Percentiles rank a stretch among this genome's conserved stretches.
Evolutionary conservation across 2,329 filamentous ascomycete species (phyloP).

Genomic region (Sporothrix mexicana): DNA sequence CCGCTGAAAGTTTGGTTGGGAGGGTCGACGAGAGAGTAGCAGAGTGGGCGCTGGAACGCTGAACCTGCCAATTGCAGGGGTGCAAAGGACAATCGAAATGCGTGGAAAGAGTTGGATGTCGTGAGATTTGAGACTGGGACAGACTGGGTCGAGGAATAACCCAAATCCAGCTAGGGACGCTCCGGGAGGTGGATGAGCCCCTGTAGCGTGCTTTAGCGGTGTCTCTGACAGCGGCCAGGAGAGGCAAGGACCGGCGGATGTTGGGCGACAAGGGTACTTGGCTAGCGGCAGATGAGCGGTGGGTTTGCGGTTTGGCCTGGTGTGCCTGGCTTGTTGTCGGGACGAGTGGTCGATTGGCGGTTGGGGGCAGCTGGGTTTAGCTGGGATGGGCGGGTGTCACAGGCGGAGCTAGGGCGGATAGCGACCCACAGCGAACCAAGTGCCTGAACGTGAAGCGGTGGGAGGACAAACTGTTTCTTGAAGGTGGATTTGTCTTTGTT

Average conservation of each 20-base stretch:
- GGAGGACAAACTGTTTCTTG: not conserved
- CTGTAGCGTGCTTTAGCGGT: conserved; percentile 30
- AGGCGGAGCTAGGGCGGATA: not conserved
- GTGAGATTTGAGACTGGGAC: not conserved
- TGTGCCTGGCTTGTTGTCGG: not conserved
- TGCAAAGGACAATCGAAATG: not conserved
- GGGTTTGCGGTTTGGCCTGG: not conserved
- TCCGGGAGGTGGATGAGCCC: not conserved
- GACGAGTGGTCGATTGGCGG: conserved; percentile 9
- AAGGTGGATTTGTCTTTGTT: not conserved
- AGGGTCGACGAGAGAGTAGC: not conserved
- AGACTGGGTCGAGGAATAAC: not conserved
- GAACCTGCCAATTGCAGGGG: not conserved
- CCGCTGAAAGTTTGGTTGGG: not conserved
- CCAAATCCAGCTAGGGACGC: not conserved
- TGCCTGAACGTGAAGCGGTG: conserved; percentile 18
- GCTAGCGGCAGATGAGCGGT: conserved; percentile 5
- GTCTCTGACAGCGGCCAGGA: conserved; percentile 1
- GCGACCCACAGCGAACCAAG: conserved; percentile 2
- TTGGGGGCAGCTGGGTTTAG: conserved; percentile 1
- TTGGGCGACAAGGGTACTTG: not conserved
- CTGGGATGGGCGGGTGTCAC: conserved; percentile 3
- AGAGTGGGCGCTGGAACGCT: not conserved
- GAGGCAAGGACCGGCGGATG: conserved; percentile 8
- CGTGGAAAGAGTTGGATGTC: conserved; percentile 1